phyloP scores from a whole-genome alignment of 768 basidiomycete genomes.

The Suillus brevipes region DNA sequence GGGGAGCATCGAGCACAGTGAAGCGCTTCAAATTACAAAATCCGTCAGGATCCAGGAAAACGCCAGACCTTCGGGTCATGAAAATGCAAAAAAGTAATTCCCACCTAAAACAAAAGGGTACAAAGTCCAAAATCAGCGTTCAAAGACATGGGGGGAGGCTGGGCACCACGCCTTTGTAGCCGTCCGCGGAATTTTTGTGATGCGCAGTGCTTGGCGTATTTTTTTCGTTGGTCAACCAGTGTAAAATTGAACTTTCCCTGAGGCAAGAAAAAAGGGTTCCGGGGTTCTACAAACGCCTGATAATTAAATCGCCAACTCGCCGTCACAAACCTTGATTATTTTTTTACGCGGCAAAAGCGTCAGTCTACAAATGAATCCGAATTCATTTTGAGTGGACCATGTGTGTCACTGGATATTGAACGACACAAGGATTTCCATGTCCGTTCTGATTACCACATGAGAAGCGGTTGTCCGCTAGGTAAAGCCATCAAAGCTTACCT shows the following conservation, averaged over 20 bases:
- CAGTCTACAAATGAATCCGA: background rate
- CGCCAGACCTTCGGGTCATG: background rate
- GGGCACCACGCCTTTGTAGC: background rate
- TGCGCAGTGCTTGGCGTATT: background rate
- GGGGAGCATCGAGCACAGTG: background rate
- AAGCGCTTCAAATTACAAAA: background rate
- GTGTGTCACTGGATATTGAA: background rate
- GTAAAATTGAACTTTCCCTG: background rate
- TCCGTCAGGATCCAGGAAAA: background rate
- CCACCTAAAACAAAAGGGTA: background rate
- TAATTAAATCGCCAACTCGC: background rate
- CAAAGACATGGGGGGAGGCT: background rate
- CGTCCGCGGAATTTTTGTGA: background rate
- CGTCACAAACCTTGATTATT: background rate
- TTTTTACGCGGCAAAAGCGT: background rate
- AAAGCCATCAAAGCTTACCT: background rate
- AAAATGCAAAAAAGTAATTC: background rate
- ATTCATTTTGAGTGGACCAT: background rate
- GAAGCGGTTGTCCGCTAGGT: background rate
- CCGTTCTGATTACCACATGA: background rate
- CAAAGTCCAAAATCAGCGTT: background rate
- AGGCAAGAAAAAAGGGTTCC: background rate
- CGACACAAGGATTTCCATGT: background rate
- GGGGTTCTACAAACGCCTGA: slow-evolving; percentile 1
- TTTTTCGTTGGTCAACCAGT: background rate